Percentiles rank a stretch among this genome's conserved stretches.
Evolutionary conservation across 352 stramenopile genomes (phyloP).

Genomic region (Pythium volutum): DNA sequence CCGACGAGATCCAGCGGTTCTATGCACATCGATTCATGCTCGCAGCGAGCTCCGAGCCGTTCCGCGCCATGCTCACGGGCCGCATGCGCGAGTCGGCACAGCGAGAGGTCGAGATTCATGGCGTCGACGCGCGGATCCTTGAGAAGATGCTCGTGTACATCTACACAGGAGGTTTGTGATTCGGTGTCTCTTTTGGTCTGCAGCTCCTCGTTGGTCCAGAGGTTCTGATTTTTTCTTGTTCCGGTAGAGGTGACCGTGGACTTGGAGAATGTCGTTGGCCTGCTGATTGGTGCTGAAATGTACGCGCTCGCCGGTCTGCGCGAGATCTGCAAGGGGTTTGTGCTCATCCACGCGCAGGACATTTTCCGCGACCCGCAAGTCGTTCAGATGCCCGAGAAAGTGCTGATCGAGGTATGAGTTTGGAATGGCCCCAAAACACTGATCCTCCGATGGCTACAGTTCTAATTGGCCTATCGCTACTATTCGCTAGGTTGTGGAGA

Average conservation of each 20-base stretch:
- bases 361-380: slow-evolving; percentile 76
- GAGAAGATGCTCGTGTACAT: slow-evolving; percentile 86
- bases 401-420: slow-evolving; percentile 69
- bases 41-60: slow-evolving; percentile 75
- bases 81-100: slow-evolving; percentile 71
- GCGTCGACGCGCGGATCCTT: slow-evolving; percentile 54
- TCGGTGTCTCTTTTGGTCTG: neutral
- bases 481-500: slow-evolving; percentile 51
- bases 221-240: neutral
- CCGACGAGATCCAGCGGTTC: slow-evolving; percentile 34
- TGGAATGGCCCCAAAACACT: no score
- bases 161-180: slow-evolving; percentile 62
- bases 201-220: neutral
- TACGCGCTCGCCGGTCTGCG: slow-evolving; percentile 76
- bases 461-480: neutral
- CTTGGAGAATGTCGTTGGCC: slow-evolving; percentile 65
- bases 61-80: slow-evolving; percentile 82
- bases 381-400: slow-evolving; percentile 77
- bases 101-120: slow-evolving; percentile 70
- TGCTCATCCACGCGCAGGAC: slow-evolving; percentile 77
- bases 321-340: slow-evolving; percentile 82
- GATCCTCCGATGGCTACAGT: neutral
- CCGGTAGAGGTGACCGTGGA: slow-evolving; percentile 61
- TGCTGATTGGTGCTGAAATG: slow-evolving; percentile 81
- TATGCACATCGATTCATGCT: slow-evolving; percentile 82